Evolutionary conservation across 257 asterid species (phyloP), one percentile per base, ranked within the genome.

Genomic region (Capsicum baccatum): DNA sequence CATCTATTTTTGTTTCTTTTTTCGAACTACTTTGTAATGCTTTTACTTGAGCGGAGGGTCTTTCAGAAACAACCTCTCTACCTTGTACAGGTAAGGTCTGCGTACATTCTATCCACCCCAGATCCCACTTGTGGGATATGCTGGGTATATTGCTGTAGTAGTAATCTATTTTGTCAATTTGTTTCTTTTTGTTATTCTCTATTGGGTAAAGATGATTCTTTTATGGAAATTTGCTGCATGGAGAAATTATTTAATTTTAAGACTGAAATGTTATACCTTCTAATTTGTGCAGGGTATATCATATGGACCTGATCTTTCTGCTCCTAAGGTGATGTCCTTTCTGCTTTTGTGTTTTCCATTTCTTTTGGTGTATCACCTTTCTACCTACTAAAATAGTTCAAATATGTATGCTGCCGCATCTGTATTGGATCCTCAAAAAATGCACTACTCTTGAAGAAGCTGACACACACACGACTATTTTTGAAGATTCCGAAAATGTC

Each of bases 231-330:
- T 21, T 52, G 14, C 3, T 74, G 60, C 17, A 21, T 50, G 74
- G 35, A 81, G 57, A 44, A 66, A 47, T n/a, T 13, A 59, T 81
- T 70, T 74, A 37, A 12, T 70, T 16, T 11, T 37, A 83, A 47
- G 19, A 59, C 33, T 83, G 83, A 83, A 79, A 39, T 67, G 70
- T 84, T 54, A 83, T 83, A 14, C 84, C 81, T 64, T 37, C 68
- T 83, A 88, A 54, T 80, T 83, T 54, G 84, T 90, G 92, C 93
- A 94, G 99, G 97, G 89, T 26, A 88, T 95, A 84, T 92, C 91
- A 79, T 89, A 91, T 79, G 91, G 86, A 80, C 88, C 12, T 16
- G 89, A 86, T 68, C 91, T 94, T 91, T 89, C 95, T 80, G 90
- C 89, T 84, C 71, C 85, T 44, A 90, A 93, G 97, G 99, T 93